Evolutionary conservation across 2,329 filamentous ascomycete genomes (phyloP), one percentile per base, ranked within the genome.

Genomic region (Fusarium sp.): DNA sequence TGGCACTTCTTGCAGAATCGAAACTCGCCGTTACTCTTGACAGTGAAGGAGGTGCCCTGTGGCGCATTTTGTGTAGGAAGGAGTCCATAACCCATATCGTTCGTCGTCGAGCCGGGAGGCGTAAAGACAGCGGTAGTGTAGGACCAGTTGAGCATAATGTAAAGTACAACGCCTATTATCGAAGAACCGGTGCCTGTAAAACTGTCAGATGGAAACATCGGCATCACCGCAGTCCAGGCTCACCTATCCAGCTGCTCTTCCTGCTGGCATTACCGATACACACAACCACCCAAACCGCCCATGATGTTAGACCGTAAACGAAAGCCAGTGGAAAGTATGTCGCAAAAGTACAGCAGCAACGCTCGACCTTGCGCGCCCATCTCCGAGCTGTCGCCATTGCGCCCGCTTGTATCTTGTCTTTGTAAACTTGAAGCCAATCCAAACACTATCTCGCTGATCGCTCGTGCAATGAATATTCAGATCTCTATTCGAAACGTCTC

Each of bases 1-100:
- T 97, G 93, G 82, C 96, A 99, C 84, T 99, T 99, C 85, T 98
- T 98, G 88, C 96, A 99, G 85, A 92, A 98, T 61, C 96, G 90
- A 58, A 93, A 84, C 77, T 93, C 93, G 77, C 96, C 96, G 45
- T 93, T 95, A 64, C 94, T 92, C 83, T 96, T 99, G 79, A 98
- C 96, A 3, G 95, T 98, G 78, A 97, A 93, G 41, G 92, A 93
- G 14, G 93, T 92, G 63, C 91, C 88, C 56, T 73, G 81, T 73
- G 76, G 87, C 12, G 89, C 83, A 71, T 91, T 90, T 68, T 90
- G 87, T 28, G 92, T 93, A 3, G 95, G 95, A 48, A 98, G 87
- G 51, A 92, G 91, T 80, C 91, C 93, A 84, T 98, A 98, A 75
- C 91, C 92, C 79, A 87, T 83, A 66, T 87, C 85, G 79, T 87